phyloP scores from a whole-genome alignment of 805 yeast genomes.

The Yamadazyma philogaea region DNA sequence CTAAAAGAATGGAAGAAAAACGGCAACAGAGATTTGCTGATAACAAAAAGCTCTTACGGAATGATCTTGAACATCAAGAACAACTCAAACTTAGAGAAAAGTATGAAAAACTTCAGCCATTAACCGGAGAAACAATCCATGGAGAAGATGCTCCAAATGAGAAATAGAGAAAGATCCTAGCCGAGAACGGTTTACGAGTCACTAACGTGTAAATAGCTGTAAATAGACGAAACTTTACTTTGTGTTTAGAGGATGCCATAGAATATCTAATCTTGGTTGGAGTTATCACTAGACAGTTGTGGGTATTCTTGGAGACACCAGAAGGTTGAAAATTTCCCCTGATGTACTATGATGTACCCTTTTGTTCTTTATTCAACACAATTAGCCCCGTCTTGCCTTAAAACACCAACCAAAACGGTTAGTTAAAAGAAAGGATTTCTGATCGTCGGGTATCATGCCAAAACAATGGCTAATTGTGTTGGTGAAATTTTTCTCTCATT shows the following conservation, averaged over 20 bases:
- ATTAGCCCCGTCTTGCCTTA: constrained; percentile 29
- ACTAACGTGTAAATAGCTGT: constrained; percentile 6
- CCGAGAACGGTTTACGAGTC: not conserved
- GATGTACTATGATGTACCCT: constrained; percentile 50
- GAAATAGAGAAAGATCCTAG: not conserved
- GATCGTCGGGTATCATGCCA: constrained; percentile 14
- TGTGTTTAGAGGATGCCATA: too few species aligned
- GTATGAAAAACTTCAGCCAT: constrained; percentile 60
- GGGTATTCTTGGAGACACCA: constrained; percentile 52
- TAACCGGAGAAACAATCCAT: constrained; percentile 36
- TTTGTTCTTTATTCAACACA: constrained; percentile 13
- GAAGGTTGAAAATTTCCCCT: constrained; percentile 30
- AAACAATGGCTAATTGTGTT: constrained; percentile 4
- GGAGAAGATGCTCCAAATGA: constrained; percentile 22
- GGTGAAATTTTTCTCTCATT: constrained; percentile 1
- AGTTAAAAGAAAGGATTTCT: constrained; percentile 33
- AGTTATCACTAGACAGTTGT: too few species aligned
- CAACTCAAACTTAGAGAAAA: constrained; percentile 60
- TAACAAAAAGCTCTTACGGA: constrained; percentile 45
- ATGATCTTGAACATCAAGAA: constrained; percentile 61
- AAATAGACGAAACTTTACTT: constrained; percentile 10
- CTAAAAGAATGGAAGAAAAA: constrained; percentile 55
- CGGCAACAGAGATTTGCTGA: constrained; percentile 19
- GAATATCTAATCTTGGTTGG: too few species aligned
- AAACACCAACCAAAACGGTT: constrained; percentile 43